Conservation (phyloP, 148 eudicot genomes). For the Drosera capensis region DNA sequence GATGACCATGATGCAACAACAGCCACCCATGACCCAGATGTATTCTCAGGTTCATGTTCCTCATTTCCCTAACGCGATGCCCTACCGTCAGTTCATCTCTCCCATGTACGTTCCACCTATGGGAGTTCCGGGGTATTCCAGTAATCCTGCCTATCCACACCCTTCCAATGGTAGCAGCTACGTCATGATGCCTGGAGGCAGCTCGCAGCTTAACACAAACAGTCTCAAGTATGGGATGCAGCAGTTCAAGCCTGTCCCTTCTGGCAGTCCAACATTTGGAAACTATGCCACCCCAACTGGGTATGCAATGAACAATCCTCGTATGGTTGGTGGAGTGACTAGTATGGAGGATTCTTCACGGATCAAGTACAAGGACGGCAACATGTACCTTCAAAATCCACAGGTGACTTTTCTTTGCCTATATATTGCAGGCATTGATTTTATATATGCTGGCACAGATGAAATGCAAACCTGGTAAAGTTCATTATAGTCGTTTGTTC, state of each 20-base stretch:
- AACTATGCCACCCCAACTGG: conserved; percentile 50
- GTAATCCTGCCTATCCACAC: conserved; percentile 65
- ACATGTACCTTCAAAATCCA: conserved; percentile 64
- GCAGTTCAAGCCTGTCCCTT: conserved; percentile 70
- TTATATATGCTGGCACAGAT: too few species aligned
- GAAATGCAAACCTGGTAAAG: too few species aligned
- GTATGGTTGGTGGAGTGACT: conserved; percentile 58
- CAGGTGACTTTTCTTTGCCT: conserved; percentile 28
- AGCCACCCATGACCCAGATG: conserved; percentile 64
- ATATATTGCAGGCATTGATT: background rate
- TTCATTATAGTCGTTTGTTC: too few species aligned
- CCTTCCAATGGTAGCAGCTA: conserved; percentile 79
- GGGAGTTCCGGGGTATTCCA: conserved; percentile 74
- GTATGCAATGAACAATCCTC: conserved; percentile 67
- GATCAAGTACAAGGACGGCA: conserved; percentile 71
- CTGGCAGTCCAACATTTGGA: conserved; percentile 59
- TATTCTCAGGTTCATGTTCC: conserved; percentile 75
- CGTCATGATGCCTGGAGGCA: conserved; percentile 69
- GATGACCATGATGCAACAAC: conserved; percentile 67
- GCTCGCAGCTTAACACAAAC: conserved; percentile 52
- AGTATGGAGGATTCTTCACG: conserved; percentile 72
- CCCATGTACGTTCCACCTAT: conserved; percentile 77
- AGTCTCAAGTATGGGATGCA: conserved; percentile 70
- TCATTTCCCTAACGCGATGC: conserved; percentile 68
- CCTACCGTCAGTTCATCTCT: conserved; percentile 67